Conservation (phyloP, 768 basidiomycete genomes). For the Russula sp. region DNA sequence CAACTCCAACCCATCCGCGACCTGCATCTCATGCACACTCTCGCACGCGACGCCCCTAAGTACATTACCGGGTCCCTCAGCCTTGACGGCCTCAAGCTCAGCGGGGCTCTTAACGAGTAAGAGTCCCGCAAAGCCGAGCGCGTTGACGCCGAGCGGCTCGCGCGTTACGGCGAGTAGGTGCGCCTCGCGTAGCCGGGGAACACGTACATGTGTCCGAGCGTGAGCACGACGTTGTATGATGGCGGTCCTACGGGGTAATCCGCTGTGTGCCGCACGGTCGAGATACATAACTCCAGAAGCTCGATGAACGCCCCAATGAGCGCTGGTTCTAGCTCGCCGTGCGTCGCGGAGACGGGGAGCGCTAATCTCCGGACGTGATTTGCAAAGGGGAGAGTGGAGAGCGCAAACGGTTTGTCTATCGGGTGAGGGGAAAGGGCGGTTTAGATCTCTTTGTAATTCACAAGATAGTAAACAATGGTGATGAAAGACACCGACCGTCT, state of each 20-base stretch:
- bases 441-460: background rate
- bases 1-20: slow-evolving; percentile 47
- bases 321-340: slow-evolving; percentile 47
- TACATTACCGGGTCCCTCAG: slow-evolving; percentile 60
- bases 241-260: slow-evolving; percentile 60
- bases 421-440: background rate
- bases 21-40: slow-evolving; percentile 66
- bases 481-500: slow-evolving; percentile 43
- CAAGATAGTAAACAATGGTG: slow-evolving; percentile 1
- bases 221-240: slow-evolving; percentile 82
- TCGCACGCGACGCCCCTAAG: slow-evolving; percentile 60
- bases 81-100: slow-evolving; percentile 67
- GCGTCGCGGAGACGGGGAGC: slow-evolving; percentile 35
- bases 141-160: slow-evolving; percentile 70
- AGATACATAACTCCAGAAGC: slow-evolving; percentile 74
- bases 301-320: slow-evolving; percentile 63
- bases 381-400: slow-evolving; percentile 71
- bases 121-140: slow-evolving; percentile 89
- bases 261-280: slow-evolving; percentile 65
- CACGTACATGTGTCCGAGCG: slow-evolving; percentile 79
- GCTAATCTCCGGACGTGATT: slow-evolving; percentile 64
- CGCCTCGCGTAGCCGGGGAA: slow-evolving; percentile 74
- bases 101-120: slow-evolving; percentile 79
- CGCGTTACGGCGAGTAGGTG: slow-evolving; percentile 52
- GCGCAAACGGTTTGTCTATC: slow-evolving; percentile 69